A percentile compares a stretch with the other conserved stretches of the same genome.
Evolutionary conservation across 345 rosid species (phyloP).

Genomic region (Salix arbutifolia): DNA sequence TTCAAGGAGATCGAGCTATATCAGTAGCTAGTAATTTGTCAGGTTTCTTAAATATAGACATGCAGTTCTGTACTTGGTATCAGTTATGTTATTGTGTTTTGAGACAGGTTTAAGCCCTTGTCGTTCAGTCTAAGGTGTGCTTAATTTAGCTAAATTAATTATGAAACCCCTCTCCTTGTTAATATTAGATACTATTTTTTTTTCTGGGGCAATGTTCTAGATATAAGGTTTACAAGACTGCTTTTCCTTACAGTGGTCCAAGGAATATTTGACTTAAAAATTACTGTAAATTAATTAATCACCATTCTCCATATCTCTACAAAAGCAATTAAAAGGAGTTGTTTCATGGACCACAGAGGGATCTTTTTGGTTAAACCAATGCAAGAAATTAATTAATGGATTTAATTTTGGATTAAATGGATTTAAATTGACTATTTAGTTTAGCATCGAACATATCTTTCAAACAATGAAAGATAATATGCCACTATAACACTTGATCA

Average conservation of each 20-base stretch:
- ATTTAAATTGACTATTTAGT: not conserved
- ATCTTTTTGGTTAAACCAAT: conserved; percentile 24
- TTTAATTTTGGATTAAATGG: conserved; percentile 10
- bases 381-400: not conserved
- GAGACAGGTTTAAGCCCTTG: not conserved
- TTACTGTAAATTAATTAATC: not conserved
- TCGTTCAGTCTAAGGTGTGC: not conserved
- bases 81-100: not conserved
- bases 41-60: conserved; percentile 18
- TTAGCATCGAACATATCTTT: conserved; percentile 6
- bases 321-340: conserved; percentile 13
- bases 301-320: conserved; percentile 20
- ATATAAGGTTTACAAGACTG: not conserved
- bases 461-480: not conserved
- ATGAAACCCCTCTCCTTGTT: not conserved
- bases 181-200: not conserved
- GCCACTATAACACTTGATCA: not conserved
- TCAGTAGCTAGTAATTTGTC: conserved; percentile 17
- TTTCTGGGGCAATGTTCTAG: not conserved
- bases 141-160: not conserved
- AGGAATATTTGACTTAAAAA: conserved; percentile 24
- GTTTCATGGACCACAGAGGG: conserved; percentile 22
- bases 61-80: conserved; percentile 18
- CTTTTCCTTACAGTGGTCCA: conserved; percentile 30
- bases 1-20: conserved; percentile 13